A percentile compares a stretch with the other conserved stretches of the same genome.
Conservation (phyloP, 139 green algal species). For the Chlamydomonas urium region DNA sequence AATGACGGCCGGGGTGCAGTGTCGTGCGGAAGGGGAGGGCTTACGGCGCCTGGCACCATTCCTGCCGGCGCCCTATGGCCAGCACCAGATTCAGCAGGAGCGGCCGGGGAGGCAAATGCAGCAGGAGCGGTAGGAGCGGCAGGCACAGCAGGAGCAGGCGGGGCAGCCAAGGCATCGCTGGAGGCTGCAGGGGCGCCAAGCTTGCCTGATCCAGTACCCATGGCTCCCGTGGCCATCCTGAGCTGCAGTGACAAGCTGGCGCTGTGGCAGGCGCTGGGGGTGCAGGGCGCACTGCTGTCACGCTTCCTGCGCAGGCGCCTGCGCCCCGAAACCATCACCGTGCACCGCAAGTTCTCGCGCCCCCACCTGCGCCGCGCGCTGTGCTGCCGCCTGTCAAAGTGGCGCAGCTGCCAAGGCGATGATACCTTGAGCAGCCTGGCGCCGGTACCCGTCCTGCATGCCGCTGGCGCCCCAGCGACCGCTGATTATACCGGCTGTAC, state of each 20-base stretch:
- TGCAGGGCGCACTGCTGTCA: constrained; percentile 16
- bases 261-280: constrained; percentile 5
- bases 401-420: too few species aligned
- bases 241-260: constrained; percentile 19
- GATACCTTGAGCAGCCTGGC: too few species aligned
- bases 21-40: too few species aligned
- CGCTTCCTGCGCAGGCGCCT: constrained; percentile 7
- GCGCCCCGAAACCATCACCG: background rate
- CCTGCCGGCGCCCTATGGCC: too few species aligned
- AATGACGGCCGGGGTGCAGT: too few species aligned
- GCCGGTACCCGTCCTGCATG: too few species aligned
- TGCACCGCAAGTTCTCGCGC: constrained; percentile 16
- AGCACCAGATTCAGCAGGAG: background rate
- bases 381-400: constrained; percentile 13
- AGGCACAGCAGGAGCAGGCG: background rate
- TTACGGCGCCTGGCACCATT: too few species aligned
- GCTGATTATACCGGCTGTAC: too few species aligned
- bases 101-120: background rate
- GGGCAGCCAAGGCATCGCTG: background rate
- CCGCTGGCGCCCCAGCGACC: too few species aligned
- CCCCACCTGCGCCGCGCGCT: constrained; percentile 8
- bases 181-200: background rate
- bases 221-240: background rate
- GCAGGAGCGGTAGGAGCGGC: background rate
- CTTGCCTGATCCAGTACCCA: background rate